phyloP scores from a whole-genome alignment of 306 rosid species.

The Prosopis cineraria region DNA sequence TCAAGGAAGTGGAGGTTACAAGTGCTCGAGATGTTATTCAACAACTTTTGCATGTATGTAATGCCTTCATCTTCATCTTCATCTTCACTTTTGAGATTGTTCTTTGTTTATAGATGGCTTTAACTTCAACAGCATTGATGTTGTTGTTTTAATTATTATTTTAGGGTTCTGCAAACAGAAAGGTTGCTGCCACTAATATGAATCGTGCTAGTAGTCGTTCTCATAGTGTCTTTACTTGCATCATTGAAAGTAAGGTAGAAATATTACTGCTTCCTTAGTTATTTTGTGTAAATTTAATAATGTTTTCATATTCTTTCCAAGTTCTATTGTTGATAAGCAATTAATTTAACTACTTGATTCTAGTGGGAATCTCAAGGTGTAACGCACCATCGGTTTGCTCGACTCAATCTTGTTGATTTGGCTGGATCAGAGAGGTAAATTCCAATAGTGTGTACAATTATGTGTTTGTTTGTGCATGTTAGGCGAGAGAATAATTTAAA shows the following conservation, averaged over 20 bases:
- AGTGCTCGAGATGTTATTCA: slow-evolving; percentile 95
- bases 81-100: slow-evolving; percentile 7
- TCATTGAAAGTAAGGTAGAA: slow-evolving; percentile 88
- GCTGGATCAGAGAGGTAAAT: slow-evolving; percentile 99
- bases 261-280: neutral
- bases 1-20: slow-evolving; percentile 84
- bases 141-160: neutral
- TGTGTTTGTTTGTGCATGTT: slow-evolving; percentile 2
- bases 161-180: slow-evolving; percentile 92
- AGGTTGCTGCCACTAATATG: slow-evolving; percentile 99
- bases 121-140: neutral
- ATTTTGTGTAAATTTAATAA: slow-evolving; percentile 9
- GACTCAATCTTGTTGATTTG: slow-evolving; percentile 96
- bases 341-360: slow-evolving; percentile 32
- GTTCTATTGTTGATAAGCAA: slow-evolving; percentile 12
- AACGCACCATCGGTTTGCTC: slow-evolving; percentile 89
- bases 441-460: neutral
- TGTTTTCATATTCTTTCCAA: slow-evolving; percentile 27
- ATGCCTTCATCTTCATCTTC: slow-evolving; percentile 23
- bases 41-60: slow-evolving; percentile 78
- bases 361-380: slow-evolving; percentile 99
- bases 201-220: slow-evolving; percentile 97
- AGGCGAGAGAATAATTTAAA: slow-evolving; percentile 11
- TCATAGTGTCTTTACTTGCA: slow-evolving; percentile 97
- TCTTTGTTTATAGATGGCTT: neutral